Base-by-base conservation (phyloP, 1,284 basidiomycete genomes). In the Anthracocystis walkeri region DNA sequence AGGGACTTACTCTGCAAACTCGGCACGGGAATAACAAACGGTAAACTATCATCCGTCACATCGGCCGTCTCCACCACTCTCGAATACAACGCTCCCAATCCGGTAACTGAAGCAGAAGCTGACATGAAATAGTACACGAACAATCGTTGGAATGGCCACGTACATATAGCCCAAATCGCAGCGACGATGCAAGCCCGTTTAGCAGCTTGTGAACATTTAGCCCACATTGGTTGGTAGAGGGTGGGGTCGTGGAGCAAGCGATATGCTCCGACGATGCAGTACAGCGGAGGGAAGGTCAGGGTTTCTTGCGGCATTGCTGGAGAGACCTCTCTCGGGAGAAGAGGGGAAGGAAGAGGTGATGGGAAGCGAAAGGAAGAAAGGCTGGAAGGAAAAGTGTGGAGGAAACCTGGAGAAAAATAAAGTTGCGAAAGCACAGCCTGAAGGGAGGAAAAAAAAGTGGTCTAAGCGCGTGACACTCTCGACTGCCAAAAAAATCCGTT, bases 141-240 rank as follows among this genome's bases (percentile, higher is more conserved):
- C 10, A 78, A 55, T 2, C 65, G 42, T 59, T 85, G 83, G 4
- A 83, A 40, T 0, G 82, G 83, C 77, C 82, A 80, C 0, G 82
- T 78, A 25, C 79, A 4, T 7, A 81, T 54, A 0, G 74, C 51
- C 82, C 82, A 84, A 8, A 59, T 18, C 3, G 53, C 31, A 0
- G 73, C 77, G 11, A 75, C 45, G 27, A 82, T n/a, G 18, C 25
- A 51, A 4, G 79, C 81, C 51, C 76, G 78, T 20, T 74, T 77
- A 41, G 76, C 76, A 1, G 78, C 74, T 20, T 64, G 49, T 38
- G 61, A 65, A 54, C 78, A 80, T 25, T 78, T 74, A 5, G 54
- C 46, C 83, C 83, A 85, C 80, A 84, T 83, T 8, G 83, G 83
- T 48, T 69, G 57, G 78, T 78, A 84, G 3, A 85, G 63, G 7